phyloP scores from a whole-genome alignment of 1,284 basidiomycete genomes.

The Thecaphora thlaspeos region DNA sequence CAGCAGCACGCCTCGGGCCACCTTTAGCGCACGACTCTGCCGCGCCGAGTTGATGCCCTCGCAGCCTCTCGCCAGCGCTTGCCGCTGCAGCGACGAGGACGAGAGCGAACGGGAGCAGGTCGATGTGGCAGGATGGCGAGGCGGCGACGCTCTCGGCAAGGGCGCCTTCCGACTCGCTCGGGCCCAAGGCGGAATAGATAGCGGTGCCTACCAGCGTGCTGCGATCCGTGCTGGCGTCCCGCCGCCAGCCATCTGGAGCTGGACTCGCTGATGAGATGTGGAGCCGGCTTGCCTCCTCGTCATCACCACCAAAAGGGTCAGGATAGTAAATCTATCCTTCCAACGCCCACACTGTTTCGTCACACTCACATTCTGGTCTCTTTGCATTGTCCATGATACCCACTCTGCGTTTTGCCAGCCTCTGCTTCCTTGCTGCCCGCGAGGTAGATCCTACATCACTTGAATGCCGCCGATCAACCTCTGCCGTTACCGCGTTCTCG shows the following conservation, averaged over 20 bases:
- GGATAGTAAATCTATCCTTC: too few relatives aligned
- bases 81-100: constrained; percentile 24
- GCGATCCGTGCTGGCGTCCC: constrained; percentile 10
- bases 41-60: constrained; percentile 32
- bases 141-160: constrained; percentile 32
- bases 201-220: neutral
- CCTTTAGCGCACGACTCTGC: constrained; percentile 28
- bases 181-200: neutral
- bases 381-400: too few relatives aligned
- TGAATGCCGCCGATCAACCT: too few relatives aligned
- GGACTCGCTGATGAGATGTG: constrained; percentile 15
- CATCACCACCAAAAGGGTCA: too few relatives aligned
- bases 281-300: too few relatives aligned
- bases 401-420: too few relatives aligned
- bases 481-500: too few relatives aligned
- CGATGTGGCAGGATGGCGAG: constrained; percentile 31
- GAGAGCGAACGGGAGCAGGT: constrained; percentile 17
- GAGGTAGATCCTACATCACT: too few relatives aligned
- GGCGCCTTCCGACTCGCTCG: constrained; percentile 24
- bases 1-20: constrained; percentile 24
- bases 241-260: constrained; percentile 33
- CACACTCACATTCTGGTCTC: too few relatives aligned
- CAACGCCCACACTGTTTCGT: too few relatives aligned
- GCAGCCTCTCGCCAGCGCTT: constrained; percentile 8
- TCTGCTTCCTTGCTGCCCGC: too few relatives aligned